phyloP scores from a whole-genome alignment of 1,139 yeast genomes.

The Magnusiomyces sp. region DNA sequence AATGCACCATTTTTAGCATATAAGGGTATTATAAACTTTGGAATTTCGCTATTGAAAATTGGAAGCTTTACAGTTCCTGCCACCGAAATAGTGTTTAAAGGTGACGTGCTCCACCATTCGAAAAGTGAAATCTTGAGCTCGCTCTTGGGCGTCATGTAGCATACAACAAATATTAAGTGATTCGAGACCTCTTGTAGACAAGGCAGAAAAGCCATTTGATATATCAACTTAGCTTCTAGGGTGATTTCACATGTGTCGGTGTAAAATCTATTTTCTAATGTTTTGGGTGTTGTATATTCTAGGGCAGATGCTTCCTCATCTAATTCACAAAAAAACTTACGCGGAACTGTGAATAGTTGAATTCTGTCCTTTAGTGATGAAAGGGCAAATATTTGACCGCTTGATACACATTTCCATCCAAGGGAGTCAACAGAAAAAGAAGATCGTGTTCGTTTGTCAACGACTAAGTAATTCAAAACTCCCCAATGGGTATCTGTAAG shows the following conservation, averaged over 20 bases:
- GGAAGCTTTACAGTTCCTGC: background rate
- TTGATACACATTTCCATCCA: background rate
- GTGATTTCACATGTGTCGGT: background rate
- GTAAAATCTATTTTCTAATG: too few relatives aligned
- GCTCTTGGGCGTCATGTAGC: background rate
- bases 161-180: conserved; percentile 1
- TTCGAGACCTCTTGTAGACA: background rate
- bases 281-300: too few relatives aligned
- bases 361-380: too few relatives aligned
- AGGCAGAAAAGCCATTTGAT: background rate
- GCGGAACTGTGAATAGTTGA: too few relatives aligned
- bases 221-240: background rate
- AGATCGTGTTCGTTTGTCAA: background rate
- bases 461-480: too few relatives aligned
- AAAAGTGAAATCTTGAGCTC: background rate
- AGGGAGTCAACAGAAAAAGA: background rate
- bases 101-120: background rate
- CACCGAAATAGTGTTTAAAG: background rate
- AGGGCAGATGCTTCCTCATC: too few relatives aligned
- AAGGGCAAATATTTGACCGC: too few relatives aligned
- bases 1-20: background rate
- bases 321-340: too few relatives aligned
- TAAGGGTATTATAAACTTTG: conserved; percentile 2
- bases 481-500: background rate
- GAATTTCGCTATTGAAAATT: background rate